Conservation (phyloP, 805 yeast species). For the Metschnikowia arizonensis region DNA sequence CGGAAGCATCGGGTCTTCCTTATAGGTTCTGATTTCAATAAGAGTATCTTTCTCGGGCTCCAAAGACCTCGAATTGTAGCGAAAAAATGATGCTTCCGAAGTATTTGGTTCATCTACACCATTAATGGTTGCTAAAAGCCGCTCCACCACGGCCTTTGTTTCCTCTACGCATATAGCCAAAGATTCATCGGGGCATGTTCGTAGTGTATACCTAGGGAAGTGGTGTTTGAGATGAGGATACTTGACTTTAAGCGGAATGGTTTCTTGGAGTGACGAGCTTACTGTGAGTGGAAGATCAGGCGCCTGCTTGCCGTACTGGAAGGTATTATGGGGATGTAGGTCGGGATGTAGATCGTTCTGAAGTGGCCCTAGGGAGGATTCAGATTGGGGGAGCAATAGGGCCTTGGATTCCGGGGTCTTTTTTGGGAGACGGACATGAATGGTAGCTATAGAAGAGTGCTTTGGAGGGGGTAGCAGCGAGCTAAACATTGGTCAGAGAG, state of each 20-base stretch:
- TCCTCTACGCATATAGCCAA: constrained; percentile 45
- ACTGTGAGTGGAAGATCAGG: constrained; percentile 12
- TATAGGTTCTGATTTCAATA: constrained; percentile 62
- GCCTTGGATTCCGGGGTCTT: constrained; percentile 6
- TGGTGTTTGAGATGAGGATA: constrained; percentile 37
- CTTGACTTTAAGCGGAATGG: constrained; percentile 52
- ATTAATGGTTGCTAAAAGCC: constrained; percentile 43
- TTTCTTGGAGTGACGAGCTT: constrained; percentile 33
- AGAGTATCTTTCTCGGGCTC: constrained; percentile 19
- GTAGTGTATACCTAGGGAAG: constrained; percentile 37
- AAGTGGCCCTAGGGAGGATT: constrained; percentile 44
- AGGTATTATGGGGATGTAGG: constrained; percentile 45
- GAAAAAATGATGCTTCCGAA: constrained; percentile 15
- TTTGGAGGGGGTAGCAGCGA: constrained; percentile 34
- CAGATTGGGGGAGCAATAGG: constrained; percentile 17
- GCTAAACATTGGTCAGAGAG: constrained; percentile 29
- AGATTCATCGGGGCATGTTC: constrained; percentile 41
- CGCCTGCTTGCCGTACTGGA: constrained; percentile 39
- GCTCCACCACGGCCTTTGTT: constrained; percentile 55
- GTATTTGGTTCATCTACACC: constrained; percentile 14
- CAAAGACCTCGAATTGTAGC: constrained; percentile 18
- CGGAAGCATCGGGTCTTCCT: constrained; percentile 84
- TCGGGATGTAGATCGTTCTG: constrained; percentile 22
- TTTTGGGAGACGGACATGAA: constrained; percentile 10
- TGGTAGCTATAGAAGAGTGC: constrained; percentile 20